Conservation (phyloP, 1,139 yeast species). For the Zygoascus sp. region DNA sequence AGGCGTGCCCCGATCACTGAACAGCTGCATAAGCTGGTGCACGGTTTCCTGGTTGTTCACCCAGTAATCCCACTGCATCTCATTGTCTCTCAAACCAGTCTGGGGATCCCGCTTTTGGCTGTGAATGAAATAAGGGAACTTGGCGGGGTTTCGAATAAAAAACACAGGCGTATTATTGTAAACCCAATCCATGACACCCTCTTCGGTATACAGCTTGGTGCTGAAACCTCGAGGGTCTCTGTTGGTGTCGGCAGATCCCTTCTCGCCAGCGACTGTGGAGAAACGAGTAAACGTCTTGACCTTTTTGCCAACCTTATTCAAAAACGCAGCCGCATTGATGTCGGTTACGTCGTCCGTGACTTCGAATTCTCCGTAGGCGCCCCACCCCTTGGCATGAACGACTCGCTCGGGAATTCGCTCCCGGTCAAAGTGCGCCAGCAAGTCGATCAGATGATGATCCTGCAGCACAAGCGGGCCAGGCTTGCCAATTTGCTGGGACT, state of each 20-base stretch:
- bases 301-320: conserved; percentile 65
- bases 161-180: conserved; percentile 88
- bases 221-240: conserved; percentile 91
- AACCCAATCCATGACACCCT: conserved; percentile 84
- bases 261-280: conserved; percentile 87
- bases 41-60: conserved; percentile 58
- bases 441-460: conserved; percentile 73
- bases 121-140: conserved; percentile 86
- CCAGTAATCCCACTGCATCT: conserved; percentile 66
- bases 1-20: conserved; percentile 73
- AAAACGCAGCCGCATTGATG: conserved; percentile 63
- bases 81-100: conserved; percentile 73
- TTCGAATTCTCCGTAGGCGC: conserved; percentile 77
- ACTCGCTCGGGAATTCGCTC: conserved; percentile 89
- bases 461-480: conserved; percentile 74
- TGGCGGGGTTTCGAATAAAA: conserved; percentile 79
- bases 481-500: conserved; percentile 69
- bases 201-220: conserved; percentile 78
- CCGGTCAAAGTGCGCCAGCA: conserved; percentile 78
- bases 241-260: conserved; percentile 78
- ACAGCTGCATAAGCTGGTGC: conserved; percentile 61
- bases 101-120: conserved; percentile 85
- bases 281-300: conserved; percentile 71
- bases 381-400: conserved; percentile 88
- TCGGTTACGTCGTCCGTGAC: conserved; percentile 80